Conservation (phyloP, 2,329 filamentous ascomycete genomes). For the Colletotrichum magnum region DNA sequence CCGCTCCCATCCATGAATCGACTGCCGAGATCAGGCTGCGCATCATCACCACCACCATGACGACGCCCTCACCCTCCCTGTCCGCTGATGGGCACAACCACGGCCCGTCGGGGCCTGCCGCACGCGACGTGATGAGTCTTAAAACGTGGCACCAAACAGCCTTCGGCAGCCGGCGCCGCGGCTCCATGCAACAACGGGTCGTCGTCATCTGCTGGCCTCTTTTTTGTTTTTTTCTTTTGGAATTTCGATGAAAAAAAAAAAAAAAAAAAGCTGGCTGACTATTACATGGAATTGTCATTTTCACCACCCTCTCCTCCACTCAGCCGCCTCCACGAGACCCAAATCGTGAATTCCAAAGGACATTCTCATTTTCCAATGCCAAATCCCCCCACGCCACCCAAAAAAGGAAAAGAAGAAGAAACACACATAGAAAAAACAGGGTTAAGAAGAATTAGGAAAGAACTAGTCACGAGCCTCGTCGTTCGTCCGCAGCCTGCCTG, state of each 20-base stretch:
- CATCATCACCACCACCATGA: slow-evolving; percentile 17
- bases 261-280: not conserved
- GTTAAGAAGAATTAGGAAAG: too few species aligned
- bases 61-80: slow-evolving; percentile 9
- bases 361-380: not conserved
- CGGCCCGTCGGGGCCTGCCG: slow-evolving; percentile 24
- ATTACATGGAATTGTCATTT: slow-evolving; percentile 8
- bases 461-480: not conserved
- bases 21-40: slow-evolving; percentile 25
- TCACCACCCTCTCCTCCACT: not conserved
- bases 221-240: not conserved
- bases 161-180: not conserved
- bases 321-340: not conserved
- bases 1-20: not conserved
- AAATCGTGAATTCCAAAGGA: not conserved
- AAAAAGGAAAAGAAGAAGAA: too few species aligned
- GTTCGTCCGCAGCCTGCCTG: not conserved
- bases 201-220: too few species aligned
- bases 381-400: not conserved
- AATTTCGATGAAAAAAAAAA: not conserved
- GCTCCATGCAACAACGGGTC: not conserved
- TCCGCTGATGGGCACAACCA: slow-evolving; percentile 9
- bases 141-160: slow-evolving; percentile 3
- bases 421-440: too few species aligned
- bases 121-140: slow-evolving; percentile 7